phyloP scores from a whole-genome alignment of 2,329 filamentous ascomycete genomes.

The Arthroderma sp. region DNA sequence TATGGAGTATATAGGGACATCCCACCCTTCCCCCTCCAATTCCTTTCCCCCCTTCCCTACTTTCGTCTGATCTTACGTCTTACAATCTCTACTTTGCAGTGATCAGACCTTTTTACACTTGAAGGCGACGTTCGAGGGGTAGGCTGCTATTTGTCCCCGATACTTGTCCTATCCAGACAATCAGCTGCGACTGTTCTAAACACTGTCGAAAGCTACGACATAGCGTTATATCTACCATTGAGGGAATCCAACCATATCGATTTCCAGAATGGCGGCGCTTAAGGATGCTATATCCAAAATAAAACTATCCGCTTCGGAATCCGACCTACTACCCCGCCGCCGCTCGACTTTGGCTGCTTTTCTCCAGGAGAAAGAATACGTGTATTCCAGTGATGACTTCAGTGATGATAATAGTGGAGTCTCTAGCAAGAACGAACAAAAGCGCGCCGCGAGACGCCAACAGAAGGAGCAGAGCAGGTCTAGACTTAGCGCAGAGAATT shows the following conservation, averaged over 20 bases:
- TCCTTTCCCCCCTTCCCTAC: not conserved
- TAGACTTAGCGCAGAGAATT: slow-evolving; percentile 26
- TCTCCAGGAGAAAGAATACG: slow-evolving; percentile 31
- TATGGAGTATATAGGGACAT: not conserved
- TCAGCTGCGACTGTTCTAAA: not conserved
- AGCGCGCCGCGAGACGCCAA: slow-evolving; percentile 29
- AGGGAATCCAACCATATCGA: not conserved
- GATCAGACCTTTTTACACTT: not conserved
- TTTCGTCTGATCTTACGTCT: not conserved
- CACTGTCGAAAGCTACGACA: not conserved
- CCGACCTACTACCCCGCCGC: slow-evolving; percentile 24
- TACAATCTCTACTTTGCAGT: not conserved
- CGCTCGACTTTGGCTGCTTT: slow-evolving; percentile 32
- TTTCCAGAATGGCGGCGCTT: slow-evolving; percentile 33
- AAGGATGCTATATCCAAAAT: slow-evolving; percentile 34
- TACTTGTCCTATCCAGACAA: not conserved
- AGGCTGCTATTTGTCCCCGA: not conserved
- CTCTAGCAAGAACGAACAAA: slow-evolving; percentile 36
- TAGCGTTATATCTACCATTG: not conserved
- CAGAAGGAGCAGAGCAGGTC: slow-evolving; percentile 25
- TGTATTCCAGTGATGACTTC: slow-evolving; percentile 35
- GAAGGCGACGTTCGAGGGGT: not conserved
- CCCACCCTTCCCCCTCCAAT: not conserved
- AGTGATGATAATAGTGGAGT: slow-evolving; percentile 25
- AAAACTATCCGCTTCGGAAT: slow-evolving; percentile 20